Evolutionary conservation across 768 basidiomycete genomes (phyloP).

Genomic region (Boletus vinaceobasis): DNA sequence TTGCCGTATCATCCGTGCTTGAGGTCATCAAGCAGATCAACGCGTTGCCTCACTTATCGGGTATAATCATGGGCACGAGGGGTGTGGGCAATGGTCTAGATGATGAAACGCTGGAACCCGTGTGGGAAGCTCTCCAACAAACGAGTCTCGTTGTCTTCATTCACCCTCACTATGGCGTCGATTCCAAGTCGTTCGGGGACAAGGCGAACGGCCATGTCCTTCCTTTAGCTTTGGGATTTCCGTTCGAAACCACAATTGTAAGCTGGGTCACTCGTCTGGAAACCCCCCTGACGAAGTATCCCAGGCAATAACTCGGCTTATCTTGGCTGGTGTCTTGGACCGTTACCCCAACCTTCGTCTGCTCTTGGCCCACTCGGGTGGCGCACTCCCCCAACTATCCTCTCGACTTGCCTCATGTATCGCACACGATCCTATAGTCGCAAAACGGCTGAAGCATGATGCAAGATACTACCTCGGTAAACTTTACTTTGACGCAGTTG

Average conservation of each 20-base stretch:
- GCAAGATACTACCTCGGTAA: slow-evolving; percentile 80
- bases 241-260: slow-evolving; percentile 86
- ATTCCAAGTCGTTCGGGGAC: slow-evolving; percentile 68
- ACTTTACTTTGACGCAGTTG: slow-evolving; percentile 83
- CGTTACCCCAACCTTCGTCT: slow-evolving; percentile 72
- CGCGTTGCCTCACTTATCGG: slow-evolving; percentile 61
- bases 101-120: slow-evolving; percentile 70
- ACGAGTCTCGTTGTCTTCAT: slow-evolving; percentile 75
- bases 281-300: slow-evolving; percentile 5
- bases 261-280: slow-evolving; percentile 26
- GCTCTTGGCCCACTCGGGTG: slow-evolving; percentile 85
- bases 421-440: slow-evolving; percentile 78
- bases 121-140: slow-evolving; percentile 76
- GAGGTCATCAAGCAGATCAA: slow-evolving; percentile 66
- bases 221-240: slow-evolving; percentile 83
- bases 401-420: slow-evolving; percentile 85
- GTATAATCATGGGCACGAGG: slow-evolving; percentile 80
- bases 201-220: slow-evolving; percentile 84
- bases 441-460: slow-evolving; percentile 72
- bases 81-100: slow-evolving; percentile 78
- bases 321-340: slow-evolving; percentile 78
- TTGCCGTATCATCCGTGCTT: slow-evolving; percentile 53
- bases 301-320: slow-evolving; percentile 71
- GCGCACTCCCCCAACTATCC: slow-evolving; percentile 78
- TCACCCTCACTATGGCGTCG: slow-evolving; percentile 85